Evolutionary conservation across 192 early-diverging fungal species (phyloP).

Genomic region (Coemansia sp.): DNA sequence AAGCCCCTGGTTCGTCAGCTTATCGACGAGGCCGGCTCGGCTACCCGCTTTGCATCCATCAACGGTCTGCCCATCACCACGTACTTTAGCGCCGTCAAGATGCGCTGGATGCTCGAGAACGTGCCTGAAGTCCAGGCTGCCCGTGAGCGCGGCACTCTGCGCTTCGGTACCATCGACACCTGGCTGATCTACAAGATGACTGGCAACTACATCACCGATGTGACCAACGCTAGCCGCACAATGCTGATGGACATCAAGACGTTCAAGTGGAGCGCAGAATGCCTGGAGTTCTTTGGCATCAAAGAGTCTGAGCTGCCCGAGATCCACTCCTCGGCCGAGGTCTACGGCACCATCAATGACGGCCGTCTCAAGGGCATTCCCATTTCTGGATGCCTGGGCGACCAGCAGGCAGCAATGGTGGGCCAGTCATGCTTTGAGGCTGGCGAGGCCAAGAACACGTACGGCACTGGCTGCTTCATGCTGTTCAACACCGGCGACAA

Average conservation of each 20-base stretch:
- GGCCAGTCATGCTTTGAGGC: slow-evolving; percentile 88
- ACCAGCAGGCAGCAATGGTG: slow-evolving; percentile 93
- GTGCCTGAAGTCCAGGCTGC: slow-evolving; percentile 67
- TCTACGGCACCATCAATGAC: slow-evolving; percentile 64
- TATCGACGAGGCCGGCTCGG: slow-evolving; percentile 55
- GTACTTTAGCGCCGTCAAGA: slow-evolving; percentile 89
- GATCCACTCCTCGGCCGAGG: slow-evolving; percentile 77
- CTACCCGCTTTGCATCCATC: slow-evolving; percentile 52
- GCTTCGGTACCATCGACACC: slow-evolving; percentile 89
- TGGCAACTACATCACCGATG: slow-evolving; percentile 86
- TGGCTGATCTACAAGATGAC: slow-evolving; percentile 95
- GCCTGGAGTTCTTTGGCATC: slow-evolving; percentile 76
- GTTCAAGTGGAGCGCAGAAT: slow-evolving; percentile 76
- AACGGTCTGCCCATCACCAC: slow-evolving; percentile 89
- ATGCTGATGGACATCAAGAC: slow-evolving; percentile 90
- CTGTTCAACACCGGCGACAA: slow-evolving; percentile 84
- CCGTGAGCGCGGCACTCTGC: slow-evolving; percentile 66
- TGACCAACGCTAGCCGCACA: slow-evolving; percentile 91
- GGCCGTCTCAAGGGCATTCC: slow-evolving; percentile 69
- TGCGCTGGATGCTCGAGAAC: slow-evolving; percentile 91
- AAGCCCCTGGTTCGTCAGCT: slow-evolving; percentile 66
- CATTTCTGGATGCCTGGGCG: slow-evolving; percentile 86
- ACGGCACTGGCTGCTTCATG: slow-evolving; percentile 97
- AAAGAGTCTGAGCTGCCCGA: slow-evolving; percentile 63
- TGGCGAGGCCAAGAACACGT: slow-evolving; percentile 93